Evolutionary conservation across 441 rosid species (phyloP).

Genomic region (Gossypium schwendimanii): DNA sequence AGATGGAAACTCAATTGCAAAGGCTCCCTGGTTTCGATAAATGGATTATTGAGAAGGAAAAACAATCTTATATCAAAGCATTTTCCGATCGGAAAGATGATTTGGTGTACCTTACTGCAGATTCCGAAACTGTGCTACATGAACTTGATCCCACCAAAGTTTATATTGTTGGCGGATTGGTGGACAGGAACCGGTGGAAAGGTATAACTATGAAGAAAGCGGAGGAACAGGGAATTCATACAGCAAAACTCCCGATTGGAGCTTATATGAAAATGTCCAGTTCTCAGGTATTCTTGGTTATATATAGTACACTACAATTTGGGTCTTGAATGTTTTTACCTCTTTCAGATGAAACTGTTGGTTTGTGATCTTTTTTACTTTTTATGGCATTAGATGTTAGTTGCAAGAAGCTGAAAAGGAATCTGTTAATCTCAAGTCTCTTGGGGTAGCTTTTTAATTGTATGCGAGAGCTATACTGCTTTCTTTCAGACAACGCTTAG

Average conservation of each 20-base stretch:
- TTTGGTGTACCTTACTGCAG: conserved; percentile 82
- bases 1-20: conserved; percentile 55
- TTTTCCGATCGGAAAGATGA: conserved; percentile 55
- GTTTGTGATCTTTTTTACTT: background rate
- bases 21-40: conserved; percentile 78
- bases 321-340: background rate
- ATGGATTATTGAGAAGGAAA: conserved; percentile 83
- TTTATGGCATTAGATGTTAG: background rate
- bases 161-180: conserved; percentile 79
- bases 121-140: conserved; percentile 63
- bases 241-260: conserved; percentile 79
- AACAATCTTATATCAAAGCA: conserved; percentile 55
- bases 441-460: background rate
- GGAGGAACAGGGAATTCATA: conserved; percentile 74
- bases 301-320: background rate
- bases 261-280: conserved; percentile 84
- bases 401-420: background rate
- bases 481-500: background rate
- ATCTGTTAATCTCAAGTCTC: background rate
- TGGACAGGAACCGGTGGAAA: conserved; percentile 83
- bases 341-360: background rate
- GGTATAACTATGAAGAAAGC: conserved; percentile 86
- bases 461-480: background rate
- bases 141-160: conserved; percentile 49
- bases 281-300: conserved; percentile 56